A percentile compares a stretch with the other conserved stretches of the same genome.
phyloP scores from a whole-genome alignment of 2,329 filamentous ascomycete genomes.

The Pezicula carpinea region DNA sequence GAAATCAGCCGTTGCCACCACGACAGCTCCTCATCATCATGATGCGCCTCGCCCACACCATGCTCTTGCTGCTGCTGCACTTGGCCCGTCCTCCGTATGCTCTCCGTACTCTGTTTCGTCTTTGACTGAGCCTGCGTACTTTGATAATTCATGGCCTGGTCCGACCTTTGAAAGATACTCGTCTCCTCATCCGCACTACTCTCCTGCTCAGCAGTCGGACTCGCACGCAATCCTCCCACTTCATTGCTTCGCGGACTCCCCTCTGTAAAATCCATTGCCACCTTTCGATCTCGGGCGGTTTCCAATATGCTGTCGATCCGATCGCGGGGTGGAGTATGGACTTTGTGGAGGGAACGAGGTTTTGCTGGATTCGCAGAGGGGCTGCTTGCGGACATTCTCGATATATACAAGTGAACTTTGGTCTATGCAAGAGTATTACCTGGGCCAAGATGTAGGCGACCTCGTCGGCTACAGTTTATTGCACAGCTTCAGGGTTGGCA shows the following conservation, averaged over 20 bases:
- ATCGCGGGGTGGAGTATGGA: constrained; percentile 5
- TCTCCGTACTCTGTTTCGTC: constrained; percentile 9
- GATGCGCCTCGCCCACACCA: constrained; percentile 5
- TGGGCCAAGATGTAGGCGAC: too few relatives aligned
- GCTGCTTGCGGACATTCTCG: background rate
- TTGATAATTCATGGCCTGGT: constrained; percentile 19
- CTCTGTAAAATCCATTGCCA: constrained; percentile 10
- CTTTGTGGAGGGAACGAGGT: background rate
- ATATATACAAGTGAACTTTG: too few relatives aligned
- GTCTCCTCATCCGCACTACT: constrained; percentile 33
- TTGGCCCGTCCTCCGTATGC: constrained; percentile 10
- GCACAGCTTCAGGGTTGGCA: too few relatives aligned
- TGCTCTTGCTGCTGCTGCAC: constrained; percentile 2
- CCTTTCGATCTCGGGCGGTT: constrained; percentile 15
- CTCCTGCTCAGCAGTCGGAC: constrained; percentile 10
- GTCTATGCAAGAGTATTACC: too few relatives aligned
- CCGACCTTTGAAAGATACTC: constrained; percentile 29
- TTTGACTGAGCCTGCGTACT: constrained; percentile 9
- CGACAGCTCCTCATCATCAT: constrained; percentile 26
- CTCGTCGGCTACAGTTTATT: too few relatives aligned
- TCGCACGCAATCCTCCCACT: background rate
- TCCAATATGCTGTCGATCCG: constrained; percentile 22
- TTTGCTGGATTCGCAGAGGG: background rate
- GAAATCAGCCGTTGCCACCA: constrained; percentile 50
- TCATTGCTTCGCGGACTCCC: constrained; percentile 1